Evolutionary conservation across 352 stramenopile species (phyloP).

Genomic region (Thalassiosira hispida): DNA sequence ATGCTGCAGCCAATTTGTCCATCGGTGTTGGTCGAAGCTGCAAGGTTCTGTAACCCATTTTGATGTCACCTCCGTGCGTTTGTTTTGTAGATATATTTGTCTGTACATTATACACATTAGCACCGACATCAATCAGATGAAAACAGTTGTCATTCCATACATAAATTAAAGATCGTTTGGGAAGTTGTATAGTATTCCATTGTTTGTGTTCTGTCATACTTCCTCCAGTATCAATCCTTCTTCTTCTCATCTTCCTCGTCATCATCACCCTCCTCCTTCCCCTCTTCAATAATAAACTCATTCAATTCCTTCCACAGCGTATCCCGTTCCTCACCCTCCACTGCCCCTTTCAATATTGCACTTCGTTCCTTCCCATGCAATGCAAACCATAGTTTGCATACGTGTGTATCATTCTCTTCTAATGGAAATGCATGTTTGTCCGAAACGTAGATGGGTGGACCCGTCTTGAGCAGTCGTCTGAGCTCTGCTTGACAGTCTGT

Average conservation of each 20-base stretch:
- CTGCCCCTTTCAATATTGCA: slow-evolving; percentile 88
- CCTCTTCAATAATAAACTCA: slow-evolving; percentile 79
- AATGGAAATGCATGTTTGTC: slow-evolving; percentile 91
- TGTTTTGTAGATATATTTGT: not conserved
- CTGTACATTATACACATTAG: not conserved
- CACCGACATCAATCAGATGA: too few species aligned
- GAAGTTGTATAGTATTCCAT: too few species aligned
- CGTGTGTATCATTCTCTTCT: slow-evolving; percentile 91
- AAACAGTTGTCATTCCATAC: too few species aligned
- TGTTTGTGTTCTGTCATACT: too few species aligned
- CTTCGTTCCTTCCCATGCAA: slow-evolving; percentile 86
- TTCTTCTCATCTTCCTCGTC: slow-evolving; percentile 43
- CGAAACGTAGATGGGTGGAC: slow-evolving; percentile 91
- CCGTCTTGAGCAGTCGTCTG: slow-evolving; percentile 89
- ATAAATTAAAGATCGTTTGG: too few species aligned
- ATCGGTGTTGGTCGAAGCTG: slow-evolving; percentile 34
- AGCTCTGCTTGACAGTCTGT: slow-evolving; percentile 94
- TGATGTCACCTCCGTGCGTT: slow-evolving; percentile 12
- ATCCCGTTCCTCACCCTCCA: slow-evolving; percentile 89
- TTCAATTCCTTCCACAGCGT: slow-evolving; percentile 72
- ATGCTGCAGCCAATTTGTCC: slow-evolving; percentile 41
- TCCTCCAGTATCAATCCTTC: not conserved
- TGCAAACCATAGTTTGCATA: slow-evolving; percentile 90
- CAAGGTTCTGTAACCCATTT: slow-evolving; percentile 46
- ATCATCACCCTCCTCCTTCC: slow-evolving; percentile 75